Evolutionary conservation across 2,329 filamentous ascomycete genomes (phyloP).

Genomic region (Rhinocladiella similis): DNA sequence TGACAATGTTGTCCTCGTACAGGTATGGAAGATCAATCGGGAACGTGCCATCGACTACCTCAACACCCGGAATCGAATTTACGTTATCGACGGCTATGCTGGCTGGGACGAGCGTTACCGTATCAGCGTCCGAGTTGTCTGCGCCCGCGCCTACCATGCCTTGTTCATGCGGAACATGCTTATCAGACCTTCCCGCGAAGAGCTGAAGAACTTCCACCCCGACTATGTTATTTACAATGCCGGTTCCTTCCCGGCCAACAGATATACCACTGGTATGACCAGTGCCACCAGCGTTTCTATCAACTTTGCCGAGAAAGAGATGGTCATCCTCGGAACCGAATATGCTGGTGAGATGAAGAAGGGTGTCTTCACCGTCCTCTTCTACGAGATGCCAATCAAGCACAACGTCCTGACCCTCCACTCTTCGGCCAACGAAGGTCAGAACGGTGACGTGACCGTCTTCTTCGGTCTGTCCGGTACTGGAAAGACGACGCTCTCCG

Average conservation of each 20-base stretch:
- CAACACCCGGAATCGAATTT: slow-evolving; percentile 98
- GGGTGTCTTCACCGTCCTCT: slow-evolving; percentile 97
- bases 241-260: slow-evolving; percentile 96
- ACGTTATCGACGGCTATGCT: slow-evolving; percentile 94
- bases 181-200: slow-evolving; percentile 85
- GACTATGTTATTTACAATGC: slow-evolving; percentile 99
- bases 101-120: slow-evolving; percentile 99
- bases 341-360: slow-evolving; percentile 99
- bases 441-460: slow-evolving; percentile 91
- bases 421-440: slow-evolving; percentile 96
- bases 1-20: slow-evolving; percentile 18
- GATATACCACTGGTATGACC: slow-evolving; percentile 98
- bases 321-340: slow-evolving; percentile 99
- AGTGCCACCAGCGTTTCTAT: slow-evolving; percentile 96
- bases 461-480: slow-evolving; percentile 99
- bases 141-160: slow-evolving; percentile 97
- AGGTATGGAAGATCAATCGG: slow-evolving; percentile 99
- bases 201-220: slow-evolving; percentile 96
- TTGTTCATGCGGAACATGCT: slow-evolving; percentile 99
- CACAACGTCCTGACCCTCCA: slow-evolving; percentile 98
- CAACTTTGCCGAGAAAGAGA: slow-evolving; percentile 99
- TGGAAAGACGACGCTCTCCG: slow-evolving; percentile 97
- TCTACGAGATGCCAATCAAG: slow-evolving; percentile 99
- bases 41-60: slow-evolving; percentile 98
- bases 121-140: slow-evolving; percentile 96